phyloP scores from a whole-genome alignment of 306 rosid genomes.

The Dryas alaskensis region DNA sequence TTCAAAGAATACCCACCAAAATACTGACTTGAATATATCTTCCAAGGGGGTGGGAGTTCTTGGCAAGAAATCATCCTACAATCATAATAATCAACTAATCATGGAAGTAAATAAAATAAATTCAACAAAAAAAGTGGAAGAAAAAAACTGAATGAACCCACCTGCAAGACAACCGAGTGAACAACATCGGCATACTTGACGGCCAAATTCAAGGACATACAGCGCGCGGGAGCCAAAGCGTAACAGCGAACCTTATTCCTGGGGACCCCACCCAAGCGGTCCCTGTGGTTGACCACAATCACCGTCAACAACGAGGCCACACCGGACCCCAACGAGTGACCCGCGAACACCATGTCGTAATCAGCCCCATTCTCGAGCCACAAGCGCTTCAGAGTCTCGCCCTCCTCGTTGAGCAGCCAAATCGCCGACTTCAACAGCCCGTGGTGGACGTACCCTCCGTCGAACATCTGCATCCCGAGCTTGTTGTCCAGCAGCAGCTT shows the following conservation, averaged over 20 bases:
- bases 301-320: slow-evolving; percentile 74
- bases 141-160: neutral
- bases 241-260: slow-evolving; percentile 64
- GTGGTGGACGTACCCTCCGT: slow-evolving; percentile 84
- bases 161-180: slow-evolving; percentile 81
- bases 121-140: neutral
- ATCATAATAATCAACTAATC: neutral
- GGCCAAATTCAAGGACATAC: slow-evolving; percentile 93
- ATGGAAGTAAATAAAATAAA: neutral
- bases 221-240: slow-evolving; percentile 85
- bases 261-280: slow-evolving; percentile 61
- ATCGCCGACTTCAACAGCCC: slow-evolving; percentile 76
- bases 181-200: slow-evolving; percentile 92
- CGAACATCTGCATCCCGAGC: slow-evolving; percentile 79
- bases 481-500: slow-evolving; percentile 56
- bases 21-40: slow-evolving; percentile 85
- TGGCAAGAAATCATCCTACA: slow-evolving; percentile 92
- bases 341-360: slow-evolving; percentile 71
- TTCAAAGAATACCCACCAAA: slow-evolving; percentile 55
- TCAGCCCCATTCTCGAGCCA: slow-evolving; percentile 66
- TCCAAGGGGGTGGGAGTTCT: slow-evolving; percentile 93
- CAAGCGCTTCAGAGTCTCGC: slow-evolving; percentile 58
- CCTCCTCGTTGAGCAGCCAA: slow-evolving; percentile 74
- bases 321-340: slow-evolving; percentile 91
- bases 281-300: slow-evolving; percentile 60